Base-by-base conservation (phyloP, 108 stramenopile genomes). In the Pinguiococcus pyrenoidosus region DNA sequence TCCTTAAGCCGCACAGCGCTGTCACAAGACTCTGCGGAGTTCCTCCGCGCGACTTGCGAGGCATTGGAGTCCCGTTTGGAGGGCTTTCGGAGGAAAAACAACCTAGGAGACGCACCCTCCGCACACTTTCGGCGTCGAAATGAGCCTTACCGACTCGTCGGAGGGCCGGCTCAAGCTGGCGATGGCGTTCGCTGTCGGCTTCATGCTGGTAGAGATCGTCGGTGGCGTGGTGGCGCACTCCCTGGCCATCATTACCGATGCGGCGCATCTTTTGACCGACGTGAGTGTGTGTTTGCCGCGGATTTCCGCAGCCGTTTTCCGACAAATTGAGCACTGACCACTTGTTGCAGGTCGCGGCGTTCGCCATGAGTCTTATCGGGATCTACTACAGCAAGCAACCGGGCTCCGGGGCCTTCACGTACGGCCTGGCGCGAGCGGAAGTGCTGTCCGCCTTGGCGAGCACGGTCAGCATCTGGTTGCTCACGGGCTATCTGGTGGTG, bases 341-440 rank as follows among this genome's bases (percentile, higher is more conserved):
- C n/a, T 28, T 3, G 5, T 4, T 29, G 2, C 1, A 4, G 29
- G 26, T 6, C n/a, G 32, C 44, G 40, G 45, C 51, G 14, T 61
- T 59, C 44, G 41, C 47, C 40, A 18, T 91, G 32, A 69, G 50
- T 4, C 51, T 61, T 14, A 27, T 63, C 20, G 86, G 87, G 7
- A 75, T 67, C 9, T 71, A 87, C 54, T 56, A 90, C 38, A 81
- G 83, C 16, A 54, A 57, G 30, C 50, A 78, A 36, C 87, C 88
- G 12, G 68, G 85, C 5, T 81, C 81, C n/a, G 65, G 54, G 30
- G 56, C 68, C 27, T 69, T 83, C 32, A 89, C 87, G 18, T 95
- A 74, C 69, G 92, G 92, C 16, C 71, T 83, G 29, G 78, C 80
- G 44, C 64, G 92, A 21, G 81, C 80, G n/a, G 92, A 95, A 56